Conservation (phyloP, 2,329 filamentous ascomycete species). For the Apiospora kogelbergensis region DNA sequence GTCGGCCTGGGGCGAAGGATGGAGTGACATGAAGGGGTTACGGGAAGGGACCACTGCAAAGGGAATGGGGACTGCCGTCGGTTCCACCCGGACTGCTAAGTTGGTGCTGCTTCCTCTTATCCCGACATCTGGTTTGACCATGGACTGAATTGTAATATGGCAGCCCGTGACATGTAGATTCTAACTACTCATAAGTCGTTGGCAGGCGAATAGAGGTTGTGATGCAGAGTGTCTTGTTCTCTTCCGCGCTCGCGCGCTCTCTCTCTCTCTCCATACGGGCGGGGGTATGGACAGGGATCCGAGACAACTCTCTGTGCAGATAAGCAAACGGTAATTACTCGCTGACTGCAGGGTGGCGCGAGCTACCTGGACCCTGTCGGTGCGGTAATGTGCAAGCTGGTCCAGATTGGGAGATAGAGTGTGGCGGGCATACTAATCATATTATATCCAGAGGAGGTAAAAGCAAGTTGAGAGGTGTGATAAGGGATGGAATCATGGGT, state of each 20-base stretch:
- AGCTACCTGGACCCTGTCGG: not conserved
- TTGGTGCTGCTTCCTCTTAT: not conserved
- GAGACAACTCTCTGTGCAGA: constrained; percentile 7
- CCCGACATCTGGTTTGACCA: not conserved
- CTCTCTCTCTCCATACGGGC: not conserved
- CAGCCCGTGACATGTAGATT: not conserved
- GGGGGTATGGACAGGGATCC: not conserved
- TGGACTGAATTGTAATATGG: not conserved
- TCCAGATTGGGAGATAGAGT: not conserved
- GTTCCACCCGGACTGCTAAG: constrained; percentile 18
- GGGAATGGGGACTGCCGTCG: constrained; percentile 22
- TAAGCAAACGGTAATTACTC: not conserved
- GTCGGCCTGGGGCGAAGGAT: constrained; percentile 20
- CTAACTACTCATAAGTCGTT: not conserved
- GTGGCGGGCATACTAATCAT: not conserved
- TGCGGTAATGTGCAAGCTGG: not conserved
- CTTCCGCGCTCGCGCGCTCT: not conserved
- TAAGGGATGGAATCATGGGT: not conserved
- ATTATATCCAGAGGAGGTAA: not conserved
- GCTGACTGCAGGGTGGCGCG: not conserved
- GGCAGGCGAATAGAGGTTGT: not conserved
- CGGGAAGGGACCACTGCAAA: constrained; percentile 21
- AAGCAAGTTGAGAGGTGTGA: not conserved
- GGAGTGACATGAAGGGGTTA: constrained; percentile 24
- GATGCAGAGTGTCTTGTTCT: not conserved